Evolutionary conservation across 169 alveolate species (phyloP), one percentile per base, ranked within the genome.

Genomic region (Eimeria maxima): DNA sequence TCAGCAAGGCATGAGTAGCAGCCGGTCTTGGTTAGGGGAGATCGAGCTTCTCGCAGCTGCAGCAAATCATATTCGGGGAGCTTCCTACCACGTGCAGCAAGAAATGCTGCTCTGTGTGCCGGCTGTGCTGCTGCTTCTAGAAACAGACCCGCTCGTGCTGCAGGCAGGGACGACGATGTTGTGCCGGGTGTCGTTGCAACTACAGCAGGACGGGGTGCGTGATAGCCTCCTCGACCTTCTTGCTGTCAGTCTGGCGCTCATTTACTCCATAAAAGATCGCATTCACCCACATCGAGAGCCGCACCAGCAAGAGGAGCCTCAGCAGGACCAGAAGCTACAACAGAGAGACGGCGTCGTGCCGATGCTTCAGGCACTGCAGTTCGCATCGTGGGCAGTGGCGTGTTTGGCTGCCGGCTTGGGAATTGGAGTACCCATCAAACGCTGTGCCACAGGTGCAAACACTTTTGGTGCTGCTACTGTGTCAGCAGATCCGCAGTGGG

Each of bases 211-310:
- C 27, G 93, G 81, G 47, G 93, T 87, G 13, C 93, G 93, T 33
- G 81, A 87, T 44, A 87, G 93, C 44, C 93, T 87, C 44, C 67
- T 87, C 33, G 93, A 87, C 50, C 71, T 87, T 20, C 71, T 87
- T 42, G 93, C 93, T 22, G 93, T 87, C 93, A 87, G 93, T 27
- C 53, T 87, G 81, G 93, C 93, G 65, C 93, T 87, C 93, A 87
- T 87, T 29, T 87, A 87, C 20, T 87, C 93, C 45, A 87, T 87
- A 24, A 87, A 87, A 71, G 93, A 87, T 63, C 81, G 83, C 67
- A 87, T 87, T 24, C 63, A 87, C 67, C 89, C 42, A 27, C 57
- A 2, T 5, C 53, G 53, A 18, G 53, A 73, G 55, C 76, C 38
- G 57, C 74, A 2, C 76, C 44, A 83, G 50, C 91, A 53, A 11